Percentiles rank a stretch among this genome's conserved stretches.
Evolutionary conservation across 129 eudicot genomes (phyloP).

Genomic region (Centella asiatica): DNA sequence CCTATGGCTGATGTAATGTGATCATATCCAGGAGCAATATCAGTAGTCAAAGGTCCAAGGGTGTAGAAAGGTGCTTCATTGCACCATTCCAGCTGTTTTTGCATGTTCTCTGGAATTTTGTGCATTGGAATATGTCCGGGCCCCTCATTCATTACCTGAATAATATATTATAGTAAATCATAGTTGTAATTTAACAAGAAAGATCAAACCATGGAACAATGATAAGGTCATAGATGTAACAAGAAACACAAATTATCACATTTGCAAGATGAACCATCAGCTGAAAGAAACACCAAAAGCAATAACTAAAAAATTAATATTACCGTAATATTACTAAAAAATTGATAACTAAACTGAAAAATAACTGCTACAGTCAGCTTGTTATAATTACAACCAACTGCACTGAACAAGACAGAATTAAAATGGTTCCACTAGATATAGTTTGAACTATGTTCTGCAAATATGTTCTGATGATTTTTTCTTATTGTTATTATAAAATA

Average conservation of each 20-base stretch:
- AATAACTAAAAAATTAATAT: too few species aligned
- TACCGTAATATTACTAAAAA: too few species aligned
- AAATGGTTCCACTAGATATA: not conserved
- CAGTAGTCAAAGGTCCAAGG: conserved; percentile 94
- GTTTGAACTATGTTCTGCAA: not conserved
- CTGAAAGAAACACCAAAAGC: too few species aligned
- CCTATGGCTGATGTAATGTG: conserved; percentile 99
- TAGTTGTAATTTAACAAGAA: not conserved
- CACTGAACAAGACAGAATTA: not conserved
- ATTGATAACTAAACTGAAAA: too few species aligned
- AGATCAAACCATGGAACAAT: not conserved
- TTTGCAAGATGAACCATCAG: too few species aligned
- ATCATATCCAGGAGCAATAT: conserved; percentile 96
- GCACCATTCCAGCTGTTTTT: conserved; percentile 96
- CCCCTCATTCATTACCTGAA: conserved; percentile 96
- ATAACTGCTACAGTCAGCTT: not conserved
- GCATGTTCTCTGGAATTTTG: conserved; percentile 95
- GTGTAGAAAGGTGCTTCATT: conserved; percentile 98
- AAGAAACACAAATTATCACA: not conserved
- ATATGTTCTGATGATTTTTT: not conserved
- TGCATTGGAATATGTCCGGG: conserved; percentile 97
- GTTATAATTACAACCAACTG: not conserved
- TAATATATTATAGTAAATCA: not conserved
- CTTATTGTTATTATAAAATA: not conserved
- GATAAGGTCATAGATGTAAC: not conserved